Conservation (phyloP, 2,329 filamentous ascomycete species). For the Colletotrichum cuscutae region DNA sequence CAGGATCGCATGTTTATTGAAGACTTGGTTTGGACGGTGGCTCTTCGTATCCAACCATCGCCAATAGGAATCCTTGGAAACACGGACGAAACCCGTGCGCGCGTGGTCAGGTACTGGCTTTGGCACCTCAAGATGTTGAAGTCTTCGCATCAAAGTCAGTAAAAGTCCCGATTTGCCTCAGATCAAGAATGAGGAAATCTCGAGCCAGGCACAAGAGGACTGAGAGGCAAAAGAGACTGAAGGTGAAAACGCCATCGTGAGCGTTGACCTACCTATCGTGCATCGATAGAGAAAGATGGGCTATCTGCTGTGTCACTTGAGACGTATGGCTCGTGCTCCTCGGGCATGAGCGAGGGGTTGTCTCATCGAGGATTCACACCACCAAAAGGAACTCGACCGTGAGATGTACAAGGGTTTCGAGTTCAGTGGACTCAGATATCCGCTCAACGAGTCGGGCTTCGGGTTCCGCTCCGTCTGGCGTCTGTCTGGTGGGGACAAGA, state of each 20-base stretch:
- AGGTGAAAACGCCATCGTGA: conserved; percentile 36
- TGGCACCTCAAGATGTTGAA: conserved; percentile 39
- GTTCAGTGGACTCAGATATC: conserved; percentile 39
- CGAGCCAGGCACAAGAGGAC: conserved; percentile 36
- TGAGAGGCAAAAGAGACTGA: conserved; percentile 37
- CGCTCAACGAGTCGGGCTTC: conserved; percentile 37
- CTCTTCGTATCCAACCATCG: conserved; percentile 43
- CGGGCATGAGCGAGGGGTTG: not conserved
- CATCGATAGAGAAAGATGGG: conserved; percentile 39
- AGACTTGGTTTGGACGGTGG: conserved; percentile 43
- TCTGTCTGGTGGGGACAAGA: too few species aligned
- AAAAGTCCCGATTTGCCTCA: conserved; percentile 40
- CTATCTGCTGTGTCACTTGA: conserved; percentile 1
- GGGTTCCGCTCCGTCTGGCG: conserved; percentile 31
- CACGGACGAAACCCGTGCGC: conserved; percentile 39
- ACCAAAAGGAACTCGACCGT: conserved; percentile 38
- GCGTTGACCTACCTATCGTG: conserved; percentile 32
- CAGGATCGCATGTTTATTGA: conserved; percentile 36
- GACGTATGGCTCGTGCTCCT: not conserved
- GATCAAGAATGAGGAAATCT: conserved; percentile 38
- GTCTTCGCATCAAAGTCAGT: conserved; percentile 38
- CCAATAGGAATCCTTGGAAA: conserved; percentile 41
- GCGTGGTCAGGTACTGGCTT: conserved; percentile 32
- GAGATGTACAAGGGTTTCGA: conserved; percentile 37
- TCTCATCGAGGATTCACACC: conserved; percentile 14